Base-by-base conservation (phyloP, 2,329 filamentous ascomycete genomes). In the Microcyclospora pomicola region DNA sequence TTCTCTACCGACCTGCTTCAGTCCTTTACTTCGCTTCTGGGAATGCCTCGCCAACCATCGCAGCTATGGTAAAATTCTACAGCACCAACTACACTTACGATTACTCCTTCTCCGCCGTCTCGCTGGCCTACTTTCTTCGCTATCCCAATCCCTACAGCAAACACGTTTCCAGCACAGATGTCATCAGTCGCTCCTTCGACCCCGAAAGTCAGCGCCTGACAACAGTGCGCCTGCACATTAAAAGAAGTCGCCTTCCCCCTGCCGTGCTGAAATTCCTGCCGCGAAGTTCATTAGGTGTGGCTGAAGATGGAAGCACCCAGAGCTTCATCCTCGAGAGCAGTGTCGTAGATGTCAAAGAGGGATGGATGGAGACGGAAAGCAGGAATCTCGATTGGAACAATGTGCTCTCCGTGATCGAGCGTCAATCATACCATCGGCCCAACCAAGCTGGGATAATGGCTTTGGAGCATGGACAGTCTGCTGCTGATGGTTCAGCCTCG, bases 41-140 rank as follows among this genome's bases (percentile, higher is more conserved):
- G 33, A 34, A 40, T 40, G 37, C 37, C 27, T 36, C 37, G 43
- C 38, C 37, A 3, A n/a, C 31, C 15, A 4, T 29, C 15, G 31
- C 35, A 33, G 58, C 39, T 27, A 70, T 70, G 67, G 67, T 70
- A 49, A 68, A 68, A 55, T 67, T 69, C 59, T 69, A 68, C 60
- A 61, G 59, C 34, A 59, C 56, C 51, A 75, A 72, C 62, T 80
- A 82, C 59, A 74, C 71, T 53, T 86, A 87, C 69, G 71, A 77
- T 47, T 84, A 88, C 62, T 79, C 81, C 35, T 88, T 88, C 65
- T 77, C 82, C 44, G 82, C 82, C 58, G 83, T 91, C 44, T 85
- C 82, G 35, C 78, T 91, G 59, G 83, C 83, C 64, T 91, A 85
- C 71, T 91, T 88, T 64, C 78, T 91, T 35, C 82, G 83, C 48